Conservation (phyloP, 2,329 filamentous ascomycete species). For the Calonectria crousiana region DNA sequence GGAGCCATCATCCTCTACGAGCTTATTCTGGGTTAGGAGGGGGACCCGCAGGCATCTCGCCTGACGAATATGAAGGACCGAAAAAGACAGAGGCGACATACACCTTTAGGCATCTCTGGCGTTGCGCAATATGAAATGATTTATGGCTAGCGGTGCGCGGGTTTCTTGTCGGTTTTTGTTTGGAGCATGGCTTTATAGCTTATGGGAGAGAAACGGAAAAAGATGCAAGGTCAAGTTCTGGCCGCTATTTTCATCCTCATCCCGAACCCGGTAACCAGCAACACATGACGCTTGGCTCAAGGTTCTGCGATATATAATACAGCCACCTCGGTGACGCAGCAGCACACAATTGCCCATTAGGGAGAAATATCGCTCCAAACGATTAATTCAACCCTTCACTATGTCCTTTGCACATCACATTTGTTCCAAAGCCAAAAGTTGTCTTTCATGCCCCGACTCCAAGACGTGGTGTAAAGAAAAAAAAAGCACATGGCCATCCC, state of each 20-base stretch:
- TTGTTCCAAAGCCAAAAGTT: slow-evolving; percentile 12
- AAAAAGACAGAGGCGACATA: slow-evolving; percentile 33
- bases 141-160: slow-evolving; percentile 17
- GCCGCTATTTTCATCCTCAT: slow-evolving; percentile 24
- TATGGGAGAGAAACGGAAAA: background rate
- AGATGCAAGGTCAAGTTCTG: slow-evolving; percentile 14
- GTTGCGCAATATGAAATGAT: slow-evolving; percentile 25
- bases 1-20: slow-evolving; percentile 86
- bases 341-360: background rate
- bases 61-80: background rate
- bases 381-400: slow-evolving; percentile 21
- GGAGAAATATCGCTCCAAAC: slow-evolving; percentile 20
- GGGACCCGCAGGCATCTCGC: background rate
- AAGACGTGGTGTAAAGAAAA: slow-evolving; percentile 1
- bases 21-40: slow-evolving; percentile 77
- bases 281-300: slow-evolving; percentile 8
- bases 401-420: slow-evolving; percentile 21
- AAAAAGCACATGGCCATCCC: slow-evolving; percentile 15
- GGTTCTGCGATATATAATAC: slow-evolving; percentile 35
- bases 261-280: slow-evolving; percentile 19
- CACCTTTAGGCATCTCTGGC: slow-evolving; percentile 35
- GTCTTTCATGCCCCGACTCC: slow-evolving; percentile 23
- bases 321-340: slow-evolving; percentile 18
- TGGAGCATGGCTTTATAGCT: background rate
- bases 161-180: background rate